phyloP scores from a whole-genome alignment of 73 alveolate genomes.

The Paramecium caudatum region DNA sequence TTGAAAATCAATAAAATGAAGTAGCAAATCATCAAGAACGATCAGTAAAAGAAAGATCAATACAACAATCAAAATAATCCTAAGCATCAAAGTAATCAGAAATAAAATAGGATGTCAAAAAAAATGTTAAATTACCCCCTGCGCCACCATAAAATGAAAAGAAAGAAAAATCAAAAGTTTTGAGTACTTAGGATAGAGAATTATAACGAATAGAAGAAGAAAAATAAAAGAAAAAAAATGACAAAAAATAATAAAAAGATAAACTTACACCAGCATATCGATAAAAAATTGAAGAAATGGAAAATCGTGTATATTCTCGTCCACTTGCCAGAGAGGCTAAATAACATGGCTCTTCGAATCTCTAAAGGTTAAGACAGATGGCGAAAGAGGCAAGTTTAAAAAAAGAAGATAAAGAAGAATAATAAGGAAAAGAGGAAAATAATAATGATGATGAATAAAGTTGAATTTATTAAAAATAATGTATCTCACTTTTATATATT shows the following conservation, averaged over 20 bases:
- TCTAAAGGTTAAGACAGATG: background rate
- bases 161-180: background rate
- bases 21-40: background rate
- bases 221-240: background rate
- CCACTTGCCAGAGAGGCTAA: slow-evolving; percentile 8
- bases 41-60: slow-evolving; percentile 23
- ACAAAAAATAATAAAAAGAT: slow-evolving; percentile 33
- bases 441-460: background rate
- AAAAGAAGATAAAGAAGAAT: slow-evolving; percentile 4
- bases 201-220: slow-evolving; percentile 11
- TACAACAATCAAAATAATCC: slow-evolving; percentile 4
- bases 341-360: slow-evolving; percentile 32
- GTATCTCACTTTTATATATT: background rate
- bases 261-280: background rate
- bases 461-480: too few species aligned
- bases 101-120: slow-evolving; percentile 4
- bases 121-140: slow-evolving; percentile 11
- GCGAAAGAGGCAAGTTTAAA: slow-evolving; percentile 46
- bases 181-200: slow-evolving; percentile 11
- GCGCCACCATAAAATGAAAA: slow-evolving; percentile 24
- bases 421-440: background rate
- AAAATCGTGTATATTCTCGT: background rate
- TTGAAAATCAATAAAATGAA: background rate
- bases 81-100: slow-evolving; percentile 11
- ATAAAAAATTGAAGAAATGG: slow-evolving; percentile 61